Conservation (phyloP, 352 stramenopile genomes). For the Thalassiosira livingstoniorum region DNA sequence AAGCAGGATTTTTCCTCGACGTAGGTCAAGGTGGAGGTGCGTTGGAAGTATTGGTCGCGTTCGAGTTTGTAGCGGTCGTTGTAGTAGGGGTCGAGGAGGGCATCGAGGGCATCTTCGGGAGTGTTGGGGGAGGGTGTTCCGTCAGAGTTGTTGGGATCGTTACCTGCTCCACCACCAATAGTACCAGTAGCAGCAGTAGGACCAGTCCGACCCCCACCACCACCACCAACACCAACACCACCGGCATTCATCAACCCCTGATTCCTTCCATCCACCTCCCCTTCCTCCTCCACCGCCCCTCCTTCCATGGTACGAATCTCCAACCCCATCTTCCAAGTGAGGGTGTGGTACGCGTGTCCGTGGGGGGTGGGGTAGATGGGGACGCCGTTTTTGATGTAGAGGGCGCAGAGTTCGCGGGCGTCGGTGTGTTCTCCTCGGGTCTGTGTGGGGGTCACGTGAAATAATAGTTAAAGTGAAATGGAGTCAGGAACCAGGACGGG, state of each 20-base stretch:
- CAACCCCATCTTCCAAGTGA: slow-evolving; percentile 75
- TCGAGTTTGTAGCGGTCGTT: slow-evolving; percentile 3
- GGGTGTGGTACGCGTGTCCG: slow-evolving; percentile 76
- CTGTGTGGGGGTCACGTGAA: slow-evolving; percentile 23
- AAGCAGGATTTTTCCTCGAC: slow-evolving; percentile 74
- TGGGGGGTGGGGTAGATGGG: slow-evolving; percentile 73
- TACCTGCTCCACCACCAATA: neutral
- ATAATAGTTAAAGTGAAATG: slow-evolving; percentile 11
- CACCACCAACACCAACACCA: neutral
- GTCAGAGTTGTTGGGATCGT: slow-evolving; percentile 2
- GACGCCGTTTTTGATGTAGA: slow-evolving; percentile 77
- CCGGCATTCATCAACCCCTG: neutral
- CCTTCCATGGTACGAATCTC: slow-evolving; percentile 53
- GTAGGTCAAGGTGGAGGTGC: slow-evolving; percentile 53
- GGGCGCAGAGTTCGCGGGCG: slow-evolving; percentile 71
- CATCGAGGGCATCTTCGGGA: neutral
- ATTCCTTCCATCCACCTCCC: neutral
- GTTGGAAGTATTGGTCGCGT: neutral
- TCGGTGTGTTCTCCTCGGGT: slow-evolving; percentile 73
- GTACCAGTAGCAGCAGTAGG: neutral
- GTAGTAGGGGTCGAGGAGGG: slow-evolving; percentile 7
- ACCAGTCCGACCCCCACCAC: neutral
- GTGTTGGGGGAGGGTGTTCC: neutral
- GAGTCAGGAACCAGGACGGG: slow-evolving; percentile 5
- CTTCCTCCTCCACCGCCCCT: neutral